phyloP scores from a whole-genome alignment of 257 asterid genomes.

The Solanum paucissectum region DNA sequence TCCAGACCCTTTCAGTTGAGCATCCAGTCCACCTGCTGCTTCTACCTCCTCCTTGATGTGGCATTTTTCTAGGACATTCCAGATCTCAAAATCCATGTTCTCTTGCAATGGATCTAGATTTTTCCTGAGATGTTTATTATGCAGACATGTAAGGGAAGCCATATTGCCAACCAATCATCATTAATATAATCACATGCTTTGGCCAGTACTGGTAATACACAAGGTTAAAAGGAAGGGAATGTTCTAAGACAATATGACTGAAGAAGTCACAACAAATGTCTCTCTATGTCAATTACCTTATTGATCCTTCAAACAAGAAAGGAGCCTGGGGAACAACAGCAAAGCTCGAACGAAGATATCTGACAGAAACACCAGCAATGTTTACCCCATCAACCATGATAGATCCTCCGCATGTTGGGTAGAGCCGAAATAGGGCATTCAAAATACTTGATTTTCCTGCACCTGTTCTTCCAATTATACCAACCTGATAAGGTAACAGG shows the following conservation, averaged over 20 bases:
- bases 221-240: not conserved
- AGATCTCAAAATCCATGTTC: constrained; percentile 42
- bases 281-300: constrained; percentile 37
- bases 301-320: constrained; percentile 83
- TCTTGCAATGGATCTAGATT: constrained; percentile 62
- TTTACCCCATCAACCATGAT: constrained; percentile 55
- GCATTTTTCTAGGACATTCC: constrained; percentile 68
- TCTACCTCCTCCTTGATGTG: constrained; percentile 75
- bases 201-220: not conserved
- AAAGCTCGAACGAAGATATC: constrained; percentile 67
- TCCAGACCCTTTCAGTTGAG: constrained; percentile 68
- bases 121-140: constrained; percentile 30
- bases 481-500: constrained; percentile 42
- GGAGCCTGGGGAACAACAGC: constrained; percentile 91
- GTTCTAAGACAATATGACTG: not conserved
- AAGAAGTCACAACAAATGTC: not conserved
- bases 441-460: constrained; percentile 95
- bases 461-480: constrained; percentile 92
- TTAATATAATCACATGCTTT: not conserved
- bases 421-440: constrained; percentile 75
- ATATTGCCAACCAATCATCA: not conserved
- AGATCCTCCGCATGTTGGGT: constrained; percentile 50
- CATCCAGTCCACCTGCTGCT: constrained; percentile 72
- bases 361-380: constrained; percentile 40
- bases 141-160: not conserved